These are phyloP conservation scores for Kwoniella botswanensis DNA, from an alignment of 768 basidiomycete species.

Conservation along the genomic window DNA sequence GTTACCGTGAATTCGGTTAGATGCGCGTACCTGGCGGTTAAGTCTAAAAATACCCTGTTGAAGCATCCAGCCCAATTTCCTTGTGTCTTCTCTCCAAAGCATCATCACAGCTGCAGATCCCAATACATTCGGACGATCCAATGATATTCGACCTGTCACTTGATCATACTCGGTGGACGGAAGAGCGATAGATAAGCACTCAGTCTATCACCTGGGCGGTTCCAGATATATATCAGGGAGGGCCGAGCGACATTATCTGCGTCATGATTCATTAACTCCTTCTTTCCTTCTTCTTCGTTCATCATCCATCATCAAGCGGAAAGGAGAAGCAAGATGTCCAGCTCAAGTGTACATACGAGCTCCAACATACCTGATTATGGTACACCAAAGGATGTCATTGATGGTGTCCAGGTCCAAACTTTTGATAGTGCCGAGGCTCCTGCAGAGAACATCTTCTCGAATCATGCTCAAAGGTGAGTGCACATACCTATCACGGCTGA, in stretches of 20 bases:
- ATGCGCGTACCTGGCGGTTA: constrained; percentile 1
- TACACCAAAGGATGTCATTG: not conserved
- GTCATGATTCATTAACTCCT: not conserved
- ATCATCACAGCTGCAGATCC: too few species aligned
- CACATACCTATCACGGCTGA: not conserved
- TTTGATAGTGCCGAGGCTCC: constrained; percentile 2
- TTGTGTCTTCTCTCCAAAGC: too few species aligned
- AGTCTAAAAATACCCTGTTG: not conserved
- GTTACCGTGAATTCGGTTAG: not conserved
- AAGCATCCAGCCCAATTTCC: not conserved
- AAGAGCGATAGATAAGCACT: not conserved
- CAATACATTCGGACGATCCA: not conserved
- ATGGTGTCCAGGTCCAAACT: constrained; percentile 3
- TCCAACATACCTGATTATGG: not conserved
- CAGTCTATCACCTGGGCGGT: not conserved
- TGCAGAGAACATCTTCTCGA: not conserved
- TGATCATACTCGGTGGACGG: not conserved
- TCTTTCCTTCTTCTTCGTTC: not conserved
- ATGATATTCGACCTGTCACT: not conserved
- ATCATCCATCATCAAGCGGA: not conserved
- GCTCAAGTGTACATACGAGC: not conserved
- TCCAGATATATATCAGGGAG: not conserved
- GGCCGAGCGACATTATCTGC: not conserved
- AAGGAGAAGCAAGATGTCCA: not conserved
- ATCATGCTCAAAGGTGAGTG: not conserved